phyloP scores from a whole-genome alignment of 2,329 filamentous ascomycete genomes.

The Reticulascus tulasneorum region DNA sequence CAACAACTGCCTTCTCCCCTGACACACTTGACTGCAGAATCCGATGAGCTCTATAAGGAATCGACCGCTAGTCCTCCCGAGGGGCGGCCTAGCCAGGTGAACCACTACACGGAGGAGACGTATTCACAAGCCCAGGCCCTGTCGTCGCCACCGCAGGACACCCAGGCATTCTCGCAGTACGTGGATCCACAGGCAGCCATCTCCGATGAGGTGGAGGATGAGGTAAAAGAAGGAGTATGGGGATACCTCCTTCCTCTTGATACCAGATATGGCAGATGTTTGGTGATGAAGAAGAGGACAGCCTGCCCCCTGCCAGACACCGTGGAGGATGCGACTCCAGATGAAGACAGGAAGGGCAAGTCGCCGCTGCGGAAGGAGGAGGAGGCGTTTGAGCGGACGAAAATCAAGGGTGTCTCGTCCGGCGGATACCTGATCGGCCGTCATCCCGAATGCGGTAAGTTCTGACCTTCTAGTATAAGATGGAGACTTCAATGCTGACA shows the following conservation, averaged over 20 bases:
- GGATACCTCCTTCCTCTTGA: slow-evolving; percentile 87
- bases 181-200: slow-evolving; percentile 67
- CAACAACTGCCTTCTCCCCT: slow-evolving; percentile 77
- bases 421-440: slow-evolving; percentile 88
- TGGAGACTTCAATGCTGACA: slow-evolving; percentile 8
- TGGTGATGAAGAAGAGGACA: slow-evolving; percentile 70
- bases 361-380: slow-evolving; percentile 50
- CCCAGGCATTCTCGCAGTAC: slow-evolving; percentile 66
- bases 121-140: slow-evolving; percentile 37
- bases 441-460: slow-evolving; percentile 88
- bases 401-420: slow-evolving; percentile 59
- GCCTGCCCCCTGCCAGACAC: slow-evolving; percentile 61
- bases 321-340: slow-evolving; percentile 31
- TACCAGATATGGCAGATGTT: slow-evolving; percentile 60
- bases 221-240: slow-evolving; percentile 84
- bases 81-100: slow-evolving; percentile 51
- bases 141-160: slow-evolving; percentile 62
- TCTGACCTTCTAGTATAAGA: slow-evolving; percentile 11
- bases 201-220: slow-evolving; percentile 80
- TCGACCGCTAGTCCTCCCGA: slow-evolving; percentile 67
- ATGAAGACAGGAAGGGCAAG: slow-evolving; percentile 38
- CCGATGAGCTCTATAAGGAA: slow-evolving; percentile 58
- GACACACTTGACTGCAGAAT: slow-evolving; percentile 51
- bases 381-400: slow-evolving; percentile 58
- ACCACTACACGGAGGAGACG: slow-evolving; percentile 48